These are phyloP conservation scores for Podaxis sp. DNA, from an alignment of 768 basidiomycete species.

Conservation along the genomic window DNA sequence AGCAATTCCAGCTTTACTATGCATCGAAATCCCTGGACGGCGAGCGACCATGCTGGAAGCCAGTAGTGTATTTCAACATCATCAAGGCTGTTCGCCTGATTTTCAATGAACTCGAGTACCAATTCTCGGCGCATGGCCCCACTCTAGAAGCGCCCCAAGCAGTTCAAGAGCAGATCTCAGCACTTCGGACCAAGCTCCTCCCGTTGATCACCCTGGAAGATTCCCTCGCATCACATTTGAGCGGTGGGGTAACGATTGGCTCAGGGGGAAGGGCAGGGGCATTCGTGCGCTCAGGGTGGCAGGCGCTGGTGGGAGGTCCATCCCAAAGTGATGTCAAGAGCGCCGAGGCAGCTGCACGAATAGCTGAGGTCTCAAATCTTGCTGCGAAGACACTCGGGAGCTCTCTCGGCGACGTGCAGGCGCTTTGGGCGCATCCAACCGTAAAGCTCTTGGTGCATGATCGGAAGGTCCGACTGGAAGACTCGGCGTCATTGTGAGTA, in stretches of 20 bases:
- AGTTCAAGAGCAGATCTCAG: conserved; percentile 41
- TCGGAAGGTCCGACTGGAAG: conserved; percentile 66
- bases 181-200: conserved; percentile 54
- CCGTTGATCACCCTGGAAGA: conserved; percentile 68
- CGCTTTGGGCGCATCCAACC: conserved; percentile 69
- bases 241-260: conserved; percentile 57
- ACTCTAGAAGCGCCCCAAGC: conserved; percentile 19
- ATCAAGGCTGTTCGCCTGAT: conserved; percentile 77
- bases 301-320: conserved; percentile 40
- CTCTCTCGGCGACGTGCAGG: conserved; percentile 49
- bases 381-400: conserved; percentile 55
- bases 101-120: conserved; percentile 66
- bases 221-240: conserved; percentile 65
- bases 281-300: conserved; percentile 74
- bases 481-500: conserved; percentile 73
- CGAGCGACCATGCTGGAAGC: conserved; percentile 74
- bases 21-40: conserved; percentile 66
- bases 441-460: conserved; percentile 55
- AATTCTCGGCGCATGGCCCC: conserved; percentile 31
- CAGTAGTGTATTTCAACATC: conserved; percentile 82
- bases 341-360: conserved; percentile 25
- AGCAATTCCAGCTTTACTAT: conserved; percentile 83
- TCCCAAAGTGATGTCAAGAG: conserved; percentile 18
- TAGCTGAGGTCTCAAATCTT: conserved; percentile 42
- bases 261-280: conserved; percentile 54